Base-by-base conservation (phyloP, 768 basidiomycete species). In the Russula emetica region DNA sequence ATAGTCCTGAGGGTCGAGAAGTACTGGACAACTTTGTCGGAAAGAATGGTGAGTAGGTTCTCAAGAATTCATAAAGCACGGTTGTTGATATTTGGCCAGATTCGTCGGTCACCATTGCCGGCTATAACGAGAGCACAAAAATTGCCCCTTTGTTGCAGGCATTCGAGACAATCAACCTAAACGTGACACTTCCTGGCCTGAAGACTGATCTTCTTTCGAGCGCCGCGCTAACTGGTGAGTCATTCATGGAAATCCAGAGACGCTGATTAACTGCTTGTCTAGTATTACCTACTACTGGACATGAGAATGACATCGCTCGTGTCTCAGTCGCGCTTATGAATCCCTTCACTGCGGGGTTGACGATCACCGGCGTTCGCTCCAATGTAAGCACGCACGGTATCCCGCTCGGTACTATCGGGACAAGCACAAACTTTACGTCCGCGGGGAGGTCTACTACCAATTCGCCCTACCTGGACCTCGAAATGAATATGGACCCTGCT, bases 11-110 rank as follows among this genome's bases (percentile, higher is more conserved):
- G 70, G 87, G 86, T 34, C 72, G 77, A 54, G 77, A 85, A 67
- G 88, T 87, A 1, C 76, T 91, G 36, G 80, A 83, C 59, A 82
- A 89, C 42, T 90, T 90, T 69, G 81, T 89, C 50, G 80, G 83
- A 16, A 80, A 83, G 55, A 82, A 79, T 68, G 82, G 85, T 82
- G 59, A 42, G 73, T 54, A 13, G 18, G 18, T 20, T 22, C n/a
- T 50, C 22, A 9, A 40, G 32, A 28, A 9, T 38, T 18, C 38
- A 18, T 40, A 18, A 2, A 6, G 28, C 14, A 32, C 47, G 3
- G 7, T 6, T 14, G n/a, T 20, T 57, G 40, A 57, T 18, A 30
- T 40, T 22, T 55, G 16, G 16, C 13, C 58, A 84, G 85, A 87
- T 64, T 84, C 85, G 14, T 72, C 78, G 52, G 73, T 89, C 18